Percentiles rank a stretch among this genome's conserved stretches.
phyloP scores from a whole-genome alignment of 2,329 filamentous ascomycete genomes.

The Cordyceps pruinosa region DNA sequence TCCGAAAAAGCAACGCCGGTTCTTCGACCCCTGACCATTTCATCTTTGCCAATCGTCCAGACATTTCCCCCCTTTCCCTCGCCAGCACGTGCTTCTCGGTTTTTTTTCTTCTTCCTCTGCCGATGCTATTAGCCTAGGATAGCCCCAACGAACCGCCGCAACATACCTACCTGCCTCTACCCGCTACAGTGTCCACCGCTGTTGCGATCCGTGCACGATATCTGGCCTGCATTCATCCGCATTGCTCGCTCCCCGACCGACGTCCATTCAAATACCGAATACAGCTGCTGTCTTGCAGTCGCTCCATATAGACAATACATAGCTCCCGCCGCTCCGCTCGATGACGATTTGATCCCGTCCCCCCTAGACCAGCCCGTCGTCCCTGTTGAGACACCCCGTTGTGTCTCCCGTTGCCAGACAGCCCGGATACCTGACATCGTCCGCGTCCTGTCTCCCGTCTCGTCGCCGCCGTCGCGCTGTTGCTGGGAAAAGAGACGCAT shows the following conservation, averaged over 20 bases:
- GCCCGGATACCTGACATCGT: not conserved
- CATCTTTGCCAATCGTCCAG: not conserved
- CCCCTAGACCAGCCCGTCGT: too few species aligned
- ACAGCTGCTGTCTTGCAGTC: not conserved
- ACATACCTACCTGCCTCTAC: not conserved
- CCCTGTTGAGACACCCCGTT: not conserved
- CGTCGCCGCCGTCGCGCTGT: not conserved
- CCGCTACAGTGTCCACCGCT: slow-evolving; percentile 6
- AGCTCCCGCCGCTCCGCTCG: not conserved
- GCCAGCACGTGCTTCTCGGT: not conserved
- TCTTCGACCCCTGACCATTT: not conserved
- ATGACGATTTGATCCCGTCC: slow-evolving; percentile 6
- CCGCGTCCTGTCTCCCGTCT: not conserved
- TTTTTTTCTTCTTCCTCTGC: too few species aligned
- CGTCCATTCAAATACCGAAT: not conserved
- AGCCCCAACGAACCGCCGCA: not conserved
- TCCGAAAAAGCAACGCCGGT: too few species aligned
- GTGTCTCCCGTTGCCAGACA: not conserved
- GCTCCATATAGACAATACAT: not conserved
- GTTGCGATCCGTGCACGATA: slow-evolving; percentile 12
- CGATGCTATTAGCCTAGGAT: not conserved
- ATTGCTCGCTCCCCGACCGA: not conserved
- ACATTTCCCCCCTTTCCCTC: not conserved
- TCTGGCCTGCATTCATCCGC: not conserved
- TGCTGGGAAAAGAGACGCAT: not conserved